Base-by-base conservation (phyloP, 306 rosid species). In the Cucurbita ficifolia region DNA sequence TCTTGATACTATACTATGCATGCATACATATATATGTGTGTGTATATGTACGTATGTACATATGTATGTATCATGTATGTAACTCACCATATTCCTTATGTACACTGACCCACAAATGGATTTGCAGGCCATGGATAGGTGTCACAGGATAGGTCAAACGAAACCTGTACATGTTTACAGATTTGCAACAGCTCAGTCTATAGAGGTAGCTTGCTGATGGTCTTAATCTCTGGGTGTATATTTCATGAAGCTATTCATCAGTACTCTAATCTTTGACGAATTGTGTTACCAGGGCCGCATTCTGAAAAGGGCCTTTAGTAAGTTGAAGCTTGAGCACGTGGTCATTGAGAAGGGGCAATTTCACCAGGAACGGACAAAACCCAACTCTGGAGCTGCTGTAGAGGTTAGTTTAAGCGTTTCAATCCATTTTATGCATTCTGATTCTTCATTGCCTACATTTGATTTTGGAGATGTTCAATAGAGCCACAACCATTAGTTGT, bases 101-200 rank as follows among this genome's bases (percentile, higher is more conserved):
- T 76, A 61, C 63, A 58, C 56, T 87, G 91, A 95, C 86, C 99
- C 99, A 71, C 99, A 95, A 79, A 85, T 85, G 87, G 99, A 95
- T 89, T 82, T 95, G 81, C 99, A 95, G 77, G 99, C 97, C 77
- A 95, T 95, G 99, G 97, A 95, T 84, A 85, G 99, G 81, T 95
- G 99, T 60, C 99, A 95, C 70, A 88, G 96, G 77, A 95, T 91
- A 17, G 97, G 97, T 73, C 99, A 95, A 85, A 86, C 96, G 7
- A 95, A 89, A 76, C 99, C 99, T 53, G 99, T 95, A 72, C 99
- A 95, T 81, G 97, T 95, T 65, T 95, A 95, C 81, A 86, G 97
- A 84, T 96, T 95, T 70, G 86, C 96, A 35, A 95, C 99, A 10
- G 97, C 99, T 36, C 99, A 91, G 68, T 95, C 99, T 38, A 74